Conservation (phyloP, 176 grass and related monocot species). For the Avena insularis region DNA sequence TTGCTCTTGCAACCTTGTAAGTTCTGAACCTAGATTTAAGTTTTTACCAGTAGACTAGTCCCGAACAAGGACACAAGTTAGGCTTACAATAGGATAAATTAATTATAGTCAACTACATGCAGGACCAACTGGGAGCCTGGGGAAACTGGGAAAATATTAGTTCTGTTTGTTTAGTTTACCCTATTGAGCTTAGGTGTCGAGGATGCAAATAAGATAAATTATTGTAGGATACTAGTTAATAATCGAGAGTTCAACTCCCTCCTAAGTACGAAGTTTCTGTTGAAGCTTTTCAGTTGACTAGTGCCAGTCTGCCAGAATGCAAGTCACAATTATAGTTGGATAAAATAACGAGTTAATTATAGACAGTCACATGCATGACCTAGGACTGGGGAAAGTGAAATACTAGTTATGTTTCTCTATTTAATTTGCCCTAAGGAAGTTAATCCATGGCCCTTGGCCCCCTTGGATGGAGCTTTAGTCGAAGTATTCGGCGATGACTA, state of each 20-base stretch:
- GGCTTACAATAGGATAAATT: not conserved
- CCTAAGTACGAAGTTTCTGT: not conserved
- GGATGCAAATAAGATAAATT: not conserved
- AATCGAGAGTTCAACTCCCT: too few relatives aligned
- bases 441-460: constrained; percentile 5
- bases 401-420: not conserved
- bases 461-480: constrained; percentile 17
- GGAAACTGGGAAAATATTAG: not conserved
- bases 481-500: not conserved
- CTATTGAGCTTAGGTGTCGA: not conserved
- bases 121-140: not conserved
- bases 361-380: not conserved
- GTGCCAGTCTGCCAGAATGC: not conserved
- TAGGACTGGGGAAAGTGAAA: not conserved
- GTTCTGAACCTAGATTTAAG: not conserved
- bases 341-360: constrained; percentile 16
- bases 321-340: not conserved
- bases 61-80: not conserved
- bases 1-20: not conserved
- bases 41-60: not conserved
- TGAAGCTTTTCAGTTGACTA: constrained; percentile 2
- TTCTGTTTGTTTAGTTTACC: not conserved
- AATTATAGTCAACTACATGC: not conserved
- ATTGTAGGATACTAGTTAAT: not conserved
- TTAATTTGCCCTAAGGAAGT: not conserved